A percentile compares a stretch with the other conserved stretches of the same genome.
These are phyloP conservation scores for Scopulariopsis brevicaulis DNA, from an alignment of 2,329 filamentous ascomycete genomes.

Conservation along the genomic window DNA sequence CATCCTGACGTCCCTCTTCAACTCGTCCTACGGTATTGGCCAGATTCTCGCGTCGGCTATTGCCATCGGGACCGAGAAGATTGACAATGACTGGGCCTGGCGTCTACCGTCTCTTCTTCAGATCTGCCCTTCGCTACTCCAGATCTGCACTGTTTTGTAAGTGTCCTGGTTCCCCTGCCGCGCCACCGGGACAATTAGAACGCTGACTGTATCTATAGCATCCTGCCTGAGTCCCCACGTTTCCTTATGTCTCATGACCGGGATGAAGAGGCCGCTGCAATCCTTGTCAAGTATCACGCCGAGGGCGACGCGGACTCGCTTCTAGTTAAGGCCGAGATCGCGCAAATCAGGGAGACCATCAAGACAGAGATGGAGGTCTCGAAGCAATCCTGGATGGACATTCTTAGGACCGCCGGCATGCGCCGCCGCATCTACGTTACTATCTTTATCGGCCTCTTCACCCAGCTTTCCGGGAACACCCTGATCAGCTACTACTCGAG, in stretches of 20 bases:
- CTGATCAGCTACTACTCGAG: conserved; percentile 37
- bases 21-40: conserved; percentile 43
- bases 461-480: conserved; percentile 41
- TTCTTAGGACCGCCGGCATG: conserved; percentile 37
- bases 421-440: conserved; percentile 36
- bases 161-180: background rate
- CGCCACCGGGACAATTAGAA: background rate
- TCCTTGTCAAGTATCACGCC: conserved; percentile 32
- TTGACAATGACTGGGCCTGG: conserved; percentile 22
- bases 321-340: conserved; percentile 47
- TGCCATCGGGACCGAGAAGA: conserved; percentile 24
- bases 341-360: conserved; percentile 47
- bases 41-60: conserved; percentile 36
- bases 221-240: conserved; percentile 20
- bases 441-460: conserved; percentile 37
- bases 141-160: conserved; percentile 14
- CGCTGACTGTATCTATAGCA: conserved; percentile 3
- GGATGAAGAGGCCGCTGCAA: conserved; percentile 17
- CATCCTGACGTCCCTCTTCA: conserved; percentile 44
- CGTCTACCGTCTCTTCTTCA: conserved; percentile 27
- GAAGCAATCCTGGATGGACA: conserved; percentile 39
- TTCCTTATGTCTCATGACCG: conserved; percentile 19
- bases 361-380: conserved; percentile 40
- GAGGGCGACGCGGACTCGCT: conserved; percentile 37
- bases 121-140: conserved; percentile 25